These are phyloP conservation scores for Quercus variabilis DNA, from an alignment of 306 rosid species.

Conservation along the genomic window DNA sequence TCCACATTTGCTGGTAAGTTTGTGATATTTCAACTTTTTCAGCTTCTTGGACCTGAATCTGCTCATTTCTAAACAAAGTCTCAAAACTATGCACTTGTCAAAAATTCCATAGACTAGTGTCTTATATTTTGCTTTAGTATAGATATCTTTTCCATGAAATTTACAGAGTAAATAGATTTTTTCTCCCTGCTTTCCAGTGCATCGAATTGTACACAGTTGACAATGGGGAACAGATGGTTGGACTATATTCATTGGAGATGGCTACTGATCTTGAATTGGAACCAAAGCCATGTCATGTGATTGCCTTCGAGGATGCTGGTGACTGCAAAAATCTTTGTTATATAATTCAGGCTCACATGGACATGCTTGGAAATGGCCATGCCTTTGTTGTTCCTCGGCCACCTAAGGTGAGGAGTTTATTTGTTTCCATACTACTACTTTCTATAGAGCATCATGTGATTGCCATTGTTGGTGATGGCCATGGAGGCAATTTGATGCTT, in stretches of 20 bases:
- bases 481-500: not conserved
- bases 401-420: constrained; percentile 62
- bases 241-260: constrained; percentile 96
- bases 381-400: constrained; percentile 82
- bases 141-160: not conserved
- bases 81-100: constrained; percentile 1
- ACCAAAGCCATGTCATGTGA: constrained; percentile 85
- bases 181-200: constrained; percentile 52
- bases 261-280: constrained; percentile 89
- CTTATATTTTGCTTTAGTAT: not conserved
- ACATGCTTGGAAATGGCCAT: constrained; percentile 73
- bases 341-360: constrained; percentile 88
- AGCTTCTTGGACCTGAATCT: constrained; percentile 5
- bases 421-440: not conserved
- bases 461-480: constrained; percentile 6
- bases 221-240: constrained; percentile 67
- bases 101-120: constrained; percentile 15
- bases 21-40: constrained; percentile 6
- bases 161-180: constrained; percentile 18
- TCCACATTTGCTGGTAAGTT: constrained; percentile 65
- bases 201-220: constrained; percentile 76
- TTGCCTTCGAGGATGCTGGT: constrained; percentile 78
- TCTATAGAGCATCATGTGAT: constrained; percentile 5
- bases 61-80: constrained; percentile 3
- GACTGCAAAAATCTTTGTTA: constrained; percentile 89